Evolutionary conservation across 768 basidiomycete species (phyloP).

Genomic region (Boletus sp.): DNA sequence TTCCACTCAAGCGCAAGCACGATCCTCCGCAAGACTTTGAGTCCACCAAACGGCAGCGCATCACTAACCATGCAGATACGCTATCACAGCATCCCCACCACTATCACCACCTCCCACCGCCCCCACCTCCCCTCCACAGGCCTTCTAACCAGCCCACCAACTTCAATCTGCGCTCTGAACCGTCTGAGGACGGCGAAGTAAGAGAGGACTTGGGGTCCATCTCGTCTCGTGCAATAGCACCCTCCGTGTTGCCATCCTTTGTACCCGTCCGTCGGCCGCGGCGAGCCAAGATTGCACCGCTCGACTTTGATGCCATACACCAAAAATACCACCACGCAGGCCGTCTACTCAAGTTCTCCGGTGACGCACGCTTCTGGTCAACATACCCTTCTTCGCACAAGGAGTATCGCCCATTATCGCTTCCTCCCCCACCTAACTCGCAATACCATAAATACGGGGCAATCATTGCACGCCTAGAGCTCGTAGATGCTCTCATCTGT

Average conservation of each 20-base stretch:
- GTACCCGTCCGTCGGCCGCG: constrained; percentile 69
- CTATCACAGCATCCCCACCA: constrained; percentile 30
- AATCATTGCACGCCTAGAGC: constrained; percentile 74
- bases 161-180: constrained; percentile 38
- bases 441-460: constrained; percentile 74
- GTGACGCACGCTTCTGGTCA: constrained; percentile 76
- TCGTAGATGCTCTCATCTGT: constrained; percentile 77
- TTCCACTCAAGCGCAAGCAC: constrained; percentile 40
- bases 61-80: constrained; percentile 21
- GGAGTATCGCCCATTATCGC: constrained; percentile 59
- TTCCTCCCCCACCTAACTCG: constrained; percentile 65
- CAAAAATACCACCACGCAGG: constrained; percentile 70
- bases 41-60: constrained; percentile 34
- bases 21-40: constrained; percentile 26
- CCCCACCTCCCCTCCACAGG: constrained; percentile 18
- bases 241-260: constrained; percentile 32
- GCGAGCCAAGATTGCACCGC: constrained; percentile 48
- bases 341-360: constrained; percentile 79
- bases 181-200: constrained; percentile 48
- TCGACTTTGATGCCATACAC: constrained; percentile 60
- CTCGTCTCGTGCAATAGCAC: constrained; percentile 24
- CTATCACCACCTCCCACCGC: constrained; percentile 28
- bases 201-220: constrained; percentile 36
- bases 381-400: constrained; percentile 63
- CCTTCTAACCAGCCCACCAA: constrained; percentile 21